Base-by-base conservation (phyloP, 2,329 filamentous ascomycete species). In the Cercospora berteroae region DNA sequence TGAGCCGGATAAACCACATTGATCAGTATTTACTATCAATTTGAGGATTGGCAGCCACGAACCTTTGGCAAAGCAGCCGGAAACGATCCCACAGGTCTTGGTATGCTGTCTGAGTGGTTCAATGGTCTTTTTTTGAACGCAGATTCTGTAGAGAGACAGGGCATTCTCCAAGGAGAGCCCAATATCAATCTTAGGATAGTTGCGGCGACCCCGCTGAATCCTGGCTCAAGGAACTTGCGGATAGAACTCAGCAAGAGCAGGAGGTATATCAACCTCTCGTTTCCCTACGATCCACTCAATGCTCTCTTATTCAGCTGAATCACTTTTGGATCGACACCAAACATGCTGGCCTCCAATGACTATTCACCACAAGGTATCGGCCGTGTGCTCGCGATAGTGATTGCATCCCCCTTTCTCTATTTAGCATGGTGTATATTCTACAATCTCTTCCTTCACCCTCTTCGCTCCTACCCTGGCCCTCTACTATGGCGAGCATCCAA, bases 391-490 rank as follows among this genome's bases (percentile, higher is more conserved):
- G 20, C 44, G 18, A 39, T 70, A 27, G 64, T 27, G 1, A 10
- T 68, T 23, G 42, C 48, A 5, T 42, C 42, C 23, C 44, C 67
- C 2, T 7, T 65, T n/a, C 10, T 67, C 29, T 64, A 48, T 9
- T 12, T 58, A 10, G 10, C 60, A 5, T 60, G 55, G n/a, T 9
- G 23, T n/a, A n/a, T 58, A 9, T 67, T 80, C 29, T 80, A 82
- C 74, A 80, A 80, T 55, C 50, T 81, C 57, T 81, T 76, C 67
- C 79, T 83, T 63, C 80, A 82, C 59, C 81, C 82, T 9, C 74
- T 83, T 0, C 61, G 71, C 71, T 18, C 76, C 77, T 58, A 79
- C 79, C 44, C 81, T 78, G 6, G 82, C 78, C 1, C 80, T 80
- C 4, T 73, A 74, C 44, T 67, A 23, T 69, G 65, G 67, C 64